Evolutionary conservation across 495 filamentous ascomycete genomes (phyloP).

Genomic region (Aspergillus bertholletiae): DNA sequence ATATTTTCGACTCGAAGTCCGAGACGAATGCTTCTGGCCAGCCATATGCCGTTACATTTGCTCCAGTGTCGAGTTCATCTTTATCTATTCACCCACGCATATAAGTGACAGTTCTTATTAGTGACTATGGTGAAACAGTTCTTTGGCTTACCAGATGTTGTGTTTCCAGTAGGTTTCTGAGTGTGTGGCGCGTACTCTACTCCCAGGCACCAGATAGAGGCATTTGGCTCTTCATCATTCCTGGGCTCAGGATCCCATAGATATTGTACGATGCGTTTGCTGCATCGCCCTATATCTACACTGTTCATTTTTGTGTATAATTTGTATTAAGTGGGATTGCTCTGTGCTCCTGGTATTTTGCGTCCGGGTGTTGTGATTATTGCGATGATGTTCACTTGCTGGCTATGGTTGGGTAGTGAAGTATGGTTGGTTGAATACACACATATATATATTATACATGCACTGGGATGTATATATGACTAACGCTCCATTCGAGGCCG

Average conservation of each 20-base stretch:
- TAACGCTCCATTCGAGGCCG: too few species aligned
- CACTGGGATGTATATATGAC: background rate
- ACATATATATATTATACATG: background rate
- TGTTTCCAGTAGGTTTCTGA: too few species aligned
- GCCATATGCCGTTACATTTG: conserved; percentile 41
- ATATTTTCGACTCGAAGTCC: conserved; percentile 90
- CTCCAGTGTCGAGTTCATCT: background rate
- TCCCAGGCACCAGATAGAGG: conserved; percentile 87
- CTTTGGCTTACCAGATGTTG: background rate
- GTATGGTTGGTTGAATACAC: background rate
- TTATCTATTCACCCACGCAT: background rate
- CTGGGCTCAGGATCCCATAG: conserved; percentile 93
- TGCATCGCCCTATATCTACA: conserved; percentile 63
- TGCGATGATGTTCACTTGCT: background rate
- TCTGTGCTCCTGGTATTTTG: background rate
- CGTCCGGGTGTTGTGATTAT: background rate
- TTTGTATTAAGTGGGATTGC: background rate
- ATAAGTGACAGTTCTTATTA: background rate
- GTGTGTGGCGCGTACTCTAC: conserved; percentile 54
- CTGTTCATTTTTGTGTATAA: conserved; percentile 47
- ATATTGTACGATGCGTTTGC: conserved; percentile 82
- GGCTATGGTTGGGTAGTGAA: background rate
- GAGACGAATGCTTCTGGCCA: conserved; percentile 88
- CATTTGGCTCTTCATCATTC: conserved; percentile 67
- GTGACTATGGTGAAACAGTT: conserved; percentile 9